These are phyloP conservation scores for Xylariaceae sp. DNA, from an alignment of 2,329 filamentous ascomycete species.

Conservation along the genomic window DNA sequence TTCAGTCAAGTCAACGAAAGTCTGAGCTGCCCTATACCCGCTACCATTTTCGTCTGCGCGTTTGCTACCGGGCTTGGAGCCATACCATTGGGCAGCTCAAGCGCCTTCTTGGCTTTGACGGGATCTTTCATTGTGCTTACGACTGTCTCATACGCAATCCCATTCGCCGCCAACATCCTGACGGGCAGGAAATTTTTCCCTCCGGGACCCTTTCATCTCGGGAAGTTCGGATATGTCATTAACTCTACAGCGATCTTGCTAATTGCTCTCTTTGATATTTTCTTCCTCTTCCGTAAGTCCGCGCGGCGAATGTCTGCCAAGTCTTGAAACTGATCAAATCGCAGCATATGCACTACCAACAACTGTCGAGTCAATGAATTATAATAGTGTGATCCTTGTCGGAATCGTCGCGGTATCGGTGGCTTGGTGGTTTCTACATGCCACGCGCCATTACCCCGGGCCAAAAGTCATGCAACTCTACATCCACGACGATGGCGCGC, in stretches of 20 bases:
- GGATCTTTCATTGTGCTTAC: constrained; percentile 58
- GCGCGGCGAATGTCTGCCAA: neutral
- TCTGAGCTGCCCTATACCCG: constrained; percentile 57
- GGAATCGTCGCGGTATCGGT: constrained; percentile 46
- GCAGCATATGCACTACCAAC: constrained; percentile 43
- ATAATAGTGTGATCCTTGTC: constrained; percentile 53
- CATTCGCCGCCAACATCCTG: constrained; percentile 49
- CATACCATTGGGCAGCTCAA: constrained; percentile 53
- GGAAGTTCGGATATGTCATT: constrained; percentile 46
- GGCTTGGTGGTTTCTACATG: constrained; percentile 49
- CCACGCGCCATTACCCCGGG: constrained; percentile 46
- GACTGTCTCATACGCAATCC: constrained; percentile 51
- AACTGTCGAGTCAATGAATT: constrained; percentile 45
- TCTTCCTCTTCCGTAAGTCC: constrained; percentile 58
- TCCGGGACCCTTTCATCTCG: constrained; percentile 53
- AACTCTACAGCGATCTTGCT: constrained; percentile 51
- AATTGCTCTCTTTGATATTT: constrained; percentile 54
- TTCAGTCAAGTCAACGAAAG: constrained; percentile 52
- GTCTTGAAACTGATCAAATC: constrained; percentile 1
- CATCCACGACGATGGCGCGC: constrained; percentile 31
- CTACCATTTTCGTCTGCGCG: constrained; percentile 53
- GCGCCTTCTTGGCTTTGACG: constrained; percentile 56
- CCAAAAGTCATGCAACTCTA: constrained; percentile 49
- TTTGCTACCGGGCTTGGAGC: constrained; percentile 53
- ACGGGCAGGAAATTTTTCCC: constrained; percentile 51